Percentiles rank a stretch among this genome's conserved stretches.
These are phyloP conservation scores for Leptographium radiaticola DNA, from an alignment of 2,329 filamentous ascomycete genomes.

Conservation along the genomic window DNA sequence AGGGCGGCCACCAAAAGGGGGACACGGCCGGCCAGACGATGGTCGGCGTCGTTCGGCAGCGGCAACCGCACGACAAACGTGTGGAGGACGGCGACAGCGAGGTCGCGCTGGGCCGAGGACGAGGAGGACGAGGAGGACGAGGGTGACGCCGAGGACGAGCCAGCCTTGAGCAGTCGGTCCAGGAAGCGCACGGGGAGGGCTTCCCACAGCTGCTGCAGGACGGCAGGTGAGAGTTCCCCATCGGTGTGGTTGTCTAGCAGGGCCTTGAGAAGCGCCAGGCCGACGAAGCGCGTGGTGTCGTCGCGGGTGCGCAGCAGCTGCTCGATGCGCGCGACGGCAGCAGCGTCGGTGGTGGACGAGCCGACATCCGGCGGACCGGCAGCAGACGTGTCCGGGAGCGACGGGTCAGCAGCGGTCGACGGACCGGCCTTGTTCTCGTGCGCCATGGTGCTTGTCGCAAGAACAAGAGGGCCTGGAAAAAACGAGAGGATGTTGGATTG, in stretches of 20 bases:
- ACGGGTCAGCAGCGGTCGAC: no score
- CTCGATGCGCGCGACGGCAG: constrained; percentile 35
- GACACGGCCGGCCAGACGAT: constrained; percentile 37
- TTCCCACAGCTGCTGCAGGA: constrained; percentile 40
- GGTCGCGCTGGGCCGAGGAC: constrained; percentile 39
- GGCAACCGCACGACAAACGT: constrained; percentile 39
- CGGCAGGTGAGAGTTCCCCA: background rate
- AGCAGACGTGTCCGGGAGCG: no score
- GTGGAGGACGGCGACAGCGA: constrained; percentile 50
- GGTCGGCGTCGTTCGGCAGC: constrained; percentile 33
- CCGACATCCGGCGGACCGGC: no score
- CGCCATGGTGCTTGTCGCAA: no score
- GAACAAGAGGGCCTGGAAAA: no score
- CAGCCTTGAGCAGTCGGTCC: constrained; percentile 46
- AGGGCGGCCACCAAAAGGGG: constrained; percentile 39
- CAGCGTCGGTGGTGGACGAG: background rate
- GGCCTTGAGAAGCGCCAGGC: constrained; percentile 52
- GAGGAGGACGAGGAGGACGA: background rate
- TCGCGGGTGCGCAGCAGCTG: constrained; percentile 44
- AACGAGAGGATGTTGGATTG: no score
- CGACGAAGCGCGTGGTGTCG: constrained; percentile 57
- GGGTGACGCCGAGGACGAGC: constrained; percentile 12
- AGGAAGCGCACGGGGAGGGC: constrained; percentile 50
- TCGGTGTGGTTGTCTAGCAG: constrained; percentile 40
- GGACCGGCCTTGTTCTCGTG: no score